Evolutionary conservation across 2,329 filamentous ascomycete species (phyloP).

Genomic region (Septoria linicola): DNA sequence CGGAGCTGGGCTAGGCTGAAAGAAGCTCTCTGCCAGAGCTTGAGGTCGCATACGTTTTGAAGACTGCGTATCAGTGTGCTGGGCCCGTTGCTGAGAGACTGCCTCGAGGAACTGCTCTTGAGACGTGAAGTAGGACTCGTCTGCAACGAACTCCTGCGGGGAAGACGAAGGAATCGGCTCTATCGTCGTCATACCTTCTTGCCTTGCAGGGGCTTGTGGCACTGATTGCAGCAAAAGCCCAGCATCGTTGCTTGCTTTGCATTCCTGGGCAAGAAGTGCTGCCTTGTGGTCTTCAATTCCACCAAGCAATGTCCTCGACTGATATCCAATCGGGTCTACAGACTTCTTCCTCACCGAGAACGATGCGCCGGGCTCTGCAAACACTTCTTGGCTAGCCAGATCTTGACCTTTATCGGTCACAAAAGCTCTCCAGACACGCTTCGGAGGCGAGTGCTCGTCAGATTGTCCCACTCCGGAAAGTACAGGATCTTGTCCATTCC

Average conservation of each 20-base stretch:
- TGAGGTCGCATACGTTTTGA: not conserved
- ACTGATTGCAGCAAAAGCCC: too few relatives aligned
- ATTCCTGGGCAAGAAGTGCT: not conserved
- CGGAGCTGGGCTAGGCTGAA: not conserved
- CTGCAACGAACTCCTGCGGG: too few relatives aligned
- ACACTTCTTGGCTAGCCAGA: not conserved
- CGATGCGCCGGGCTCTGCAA: not conserved
- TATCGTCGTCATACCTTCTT: too few relatives aligned
- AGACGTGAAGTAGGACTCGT: too few relatives aligned
- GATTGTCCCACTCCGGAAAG: too few relatives aligned
- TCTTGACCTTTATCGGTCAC: not conserved
- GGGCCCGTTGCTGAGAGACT: not conserved
- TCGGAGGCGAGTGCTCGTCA: not conserved
- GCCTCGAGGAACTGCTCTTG: not conserved
- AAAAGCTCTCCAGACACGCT: not conserved
- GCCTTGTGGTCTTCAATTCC: not conserved
- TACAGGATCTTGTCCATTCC: too few relatives aligned
- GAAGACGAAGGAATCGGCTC: too few relatives aligned
- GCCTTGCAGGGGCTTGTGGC: too few relatives aligned
- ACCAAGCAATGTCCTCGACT: not conserved
- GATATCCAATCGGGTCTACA: not conserved
- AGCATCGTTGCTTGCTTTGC: too few relatives aligned
- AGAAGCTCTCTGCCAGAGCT: not conserved
- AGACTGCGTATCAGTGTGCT: not conserved
- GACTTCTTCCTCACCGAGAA: not conserved